Evolutionary conservation across 2,329 filamentous ascomycete genomes (phyloP).

Genomic region (Epichloe aotearoae): DNA sequence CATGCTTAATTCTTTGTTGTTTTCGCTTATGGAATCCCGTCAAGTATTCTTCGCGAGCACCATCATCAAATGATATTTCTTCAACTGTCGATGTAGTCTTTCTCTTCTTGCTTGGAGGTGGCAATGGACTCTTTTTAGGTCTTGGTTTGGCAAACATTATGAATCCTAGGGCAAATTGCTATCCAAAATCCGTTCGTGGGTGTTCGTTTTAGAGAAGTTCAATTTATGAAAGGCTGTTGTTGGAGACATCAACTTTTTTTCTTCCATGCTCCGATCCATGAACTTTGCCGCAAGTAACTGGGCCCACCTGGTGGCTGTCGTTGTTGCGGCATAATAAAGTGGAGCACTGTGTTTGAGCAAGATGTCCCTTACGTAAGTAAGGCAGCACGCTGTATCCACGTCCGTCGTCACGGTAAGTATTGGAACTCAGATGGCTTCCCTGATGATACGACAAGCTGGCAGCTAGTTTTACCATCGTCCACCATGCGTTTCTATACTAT

Average conservation of each 20-base stretch:
- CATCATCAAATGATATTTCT: conserved; percentile 74
- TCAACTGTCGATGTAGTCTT: conserved; percentile 50
- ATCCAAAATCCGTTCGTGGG: not conserved
- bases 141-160: conserved; percentile 43
- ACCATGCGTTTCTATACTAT: conserved; percentile 43
- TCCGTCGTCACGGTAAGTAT: not conserved
- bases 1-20: conserved; percentile 67
- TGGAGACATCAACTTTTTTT: not conserved
- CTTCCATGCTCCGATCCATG: not conserved
- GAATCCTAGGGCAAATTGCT: not conserved
- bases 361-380: not conserved
- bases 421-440: conserved; percentile 15
- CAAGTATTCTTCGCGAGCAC: conserved; percentile 71
- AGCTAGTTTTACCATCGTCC: conserved; percentile 5
- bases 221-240: not conserved
- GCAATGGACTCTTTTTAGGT: conserved; percentile 42
- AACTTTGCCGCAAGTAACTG: not conserved
- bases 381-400: not conserved
- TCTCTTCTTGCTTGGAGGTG: conserved; percentile 51
- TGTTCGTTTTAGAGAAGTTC: not conserved
- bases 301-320: not conserved
- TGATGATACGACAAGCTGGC: conserved; percentile 9
- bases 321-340: not conserved
- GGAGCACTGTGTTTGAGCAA: not conserved
- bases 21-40: conserved; percentile 98